Base-by-base conservation (phyloP, 2,329 filamentous ascomycete genomes). In the Penicillium expansum region DNA sequence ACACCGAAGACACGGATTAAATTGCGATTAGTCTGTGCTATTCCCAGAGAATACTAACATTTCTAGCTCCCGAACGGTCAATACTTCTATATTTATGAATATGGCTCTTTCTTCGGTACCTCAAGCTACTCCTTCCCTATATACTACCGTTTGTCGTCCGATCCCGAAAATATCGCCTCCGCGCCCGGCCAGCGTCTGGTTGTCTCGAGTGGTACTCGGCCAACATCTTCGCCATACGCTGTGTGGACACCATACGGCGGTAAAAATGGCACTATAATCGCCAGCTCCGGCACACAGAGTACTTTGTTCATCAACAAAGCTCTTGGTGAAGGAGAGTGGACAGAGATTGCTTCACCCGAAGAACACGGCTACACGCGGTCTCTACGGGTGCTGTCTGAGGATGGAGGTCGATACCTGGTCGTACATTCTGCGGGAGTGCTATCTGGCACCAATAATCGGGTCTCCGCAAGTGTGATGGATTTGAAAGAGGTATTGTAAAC, bases 71-170 rank as follows among this genome's bases (percentile, higher is more conserved):
- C 85, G 62, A 82, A 82, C 61, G 83, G 80, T 55, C 74, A 83
- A 65, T 89, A 81, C 71, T 82, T 90, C 66, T 83, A 86, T 75
- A 79, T 81, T 6, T 88, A 88, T 69, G 86, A 89, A 69, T 85
- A 83, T 61, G 83, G 83, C 48, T 69, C 67, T 10, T 71, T 67
- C 63, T 71, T 70, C 49, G 63, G 65, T 55, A 70, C 67, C 9
- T 59, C 62, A 33, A 41, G 14, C 52, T 74, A 72, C 68, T 68
- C 70, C 8, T 83, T 82, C 69, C 79, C 82, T 2, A 72, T 83
- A 16, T 81, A 81, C 74, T 84, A 80, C 73, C 79, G 80, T 51
- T 76, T 83, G 52, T 72, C 75, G 5, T 64, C 68, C 6, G 71
- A 80, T 57, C 81, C 82, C 0, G 73, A 78, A 56, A 70, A 73